These are phyloP conservation scores for Teratosphaeria pseudoeucalypti DNA, from an alignment of 2,329 filamentous ascomycete genomes.

Conservation along the genomic window DNA sequence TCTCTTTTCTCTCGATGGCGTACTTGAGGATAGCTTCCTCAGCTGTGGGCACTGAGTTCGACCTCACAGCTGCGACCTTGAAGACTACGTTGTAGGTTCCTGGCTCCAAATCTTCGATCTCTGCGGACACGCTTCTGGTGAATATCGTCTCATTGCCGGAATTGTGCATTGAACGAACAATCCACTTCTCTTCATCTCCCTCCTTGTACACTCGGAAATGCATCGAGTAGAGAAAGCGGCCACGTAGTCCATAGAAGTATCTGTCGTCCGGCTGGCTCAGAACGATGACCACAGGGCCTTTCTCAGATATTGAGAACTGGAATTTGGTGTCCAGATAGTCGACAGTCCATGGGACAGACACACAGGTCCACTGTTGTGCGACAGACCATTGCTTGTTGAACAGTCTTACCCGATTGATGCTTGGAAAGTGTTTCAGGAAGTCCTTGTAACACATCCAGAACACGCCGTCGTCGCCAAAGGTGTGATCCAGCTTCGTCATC, in stretches of 20 bases:
- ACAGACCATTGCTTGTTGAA: slow-evolving; percentile 53
- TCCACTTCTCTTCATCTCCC: slow-evolving; percentile 20
- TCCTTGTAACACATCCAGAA: slow-evolving; percentile 54
- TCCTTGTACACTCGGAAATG: slow-evolving; percentile 51
- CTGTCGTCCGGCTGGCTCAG: slow-evolving; percentile 50
- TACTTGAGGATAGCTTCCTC: slow-evolving; percentile 59
- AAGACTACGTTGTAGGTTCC: slow-evolving; percentile 68
- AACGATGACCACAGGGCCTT: slow-evolving; percentile 47
- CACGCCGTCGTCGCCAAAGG: slow-evolving; percentile 29
- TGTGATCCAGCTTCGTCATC: slow-evolving; percentile 36
- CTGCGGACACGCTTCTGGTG: slow-evolving; percentile 65
- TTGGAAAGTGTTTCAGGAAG: slow-evolving; percentile 35
- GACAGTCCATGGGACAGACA: slow-evolving; percentile 50
- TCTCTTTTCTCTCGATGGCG: slow-evolving; percentile 56
- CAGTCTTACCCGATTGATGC: slow-evolving; percentile 50
- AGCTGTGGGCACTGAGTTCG: slow-evolving; percentile 40
- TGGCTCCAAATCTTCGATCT: slow-evolving; percentile 57
- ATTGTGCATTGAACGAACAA: slow-evolving; percentile 24
- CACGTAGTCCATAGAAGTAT: slow-evolving; percentile 49
- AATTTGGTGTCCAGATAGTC: slow-evolving; percentile 54
- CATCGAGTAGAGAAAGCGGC: slow-evolving; percentile 47
- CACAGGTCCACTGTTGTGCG: slow-evolving; percentile 50
- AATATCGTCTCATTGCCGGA: slow-evolving; percentile 46
- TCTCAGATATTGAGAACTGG: slow-evolving; percentile 41
- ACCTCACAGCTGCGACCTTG: slow-evolving; percentile 60